Base-by-base conservation (phyloP, 176 grass and related monocot genomes). In the Pontederia crassipes region DNA sequence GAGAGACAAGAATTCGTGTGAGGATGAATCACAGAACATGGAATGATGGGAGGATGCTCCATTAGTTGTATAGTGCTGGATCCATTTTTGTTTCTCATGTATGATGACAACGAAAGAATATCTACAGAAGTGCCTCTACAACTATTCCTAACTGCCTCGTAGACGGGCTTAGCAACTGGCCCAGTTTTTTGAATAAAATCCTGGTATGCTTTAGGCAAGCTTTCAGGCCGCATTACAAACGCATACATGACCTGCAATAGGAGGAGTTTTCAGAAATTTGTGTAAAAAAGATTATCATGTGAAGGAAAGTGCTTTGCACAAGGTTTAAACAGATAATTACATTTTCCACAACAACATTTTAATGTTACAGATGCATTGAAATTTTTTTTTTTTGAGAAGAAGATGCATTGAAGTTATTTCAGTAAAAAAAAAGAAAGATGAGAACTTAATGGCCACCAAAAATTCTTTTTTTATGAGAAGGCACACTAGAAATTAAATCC, bases 151-250 rank as follows among this genome's bases (percentile, higher is more conserved):
- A 89, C 93, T 73, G 65, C 84, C 56, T 82, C 83, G 61, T 75
- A 98, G 24, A 92, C 88, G 71, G 93, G 93, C 62, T 81, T 84
- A 0, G 82, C 88, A 61, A 92, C 93, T 60, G 93, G 93, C 61
- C 93, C 93, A 59, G 93, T 92, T 74, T 92, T 98, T 65, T 83
- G 93, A 79, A 98, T 98, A 66, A 98, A 98, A 68, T 98, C 87
- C 78, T 83, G 81, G 65, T 98, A 98, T 0, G 93, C 82, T 83
- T 92, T 98, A 49, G 93, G 93, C 72, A 98, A 82, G 84, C 84
- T 92, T 68, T 98, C 93, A 65, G 93, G 93, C 65, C 93, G 73
- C 93, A 98, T 98, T 47, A 98, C 85, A 74, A 98, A 98, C 58
- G 87, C 72, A 83, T 98, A 98, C 93, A 98, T 98, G 65, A 98